Base-by-base conservation (phyloP, 140 eudicot genomes). In the Bidens hawaiensis region DNA sequence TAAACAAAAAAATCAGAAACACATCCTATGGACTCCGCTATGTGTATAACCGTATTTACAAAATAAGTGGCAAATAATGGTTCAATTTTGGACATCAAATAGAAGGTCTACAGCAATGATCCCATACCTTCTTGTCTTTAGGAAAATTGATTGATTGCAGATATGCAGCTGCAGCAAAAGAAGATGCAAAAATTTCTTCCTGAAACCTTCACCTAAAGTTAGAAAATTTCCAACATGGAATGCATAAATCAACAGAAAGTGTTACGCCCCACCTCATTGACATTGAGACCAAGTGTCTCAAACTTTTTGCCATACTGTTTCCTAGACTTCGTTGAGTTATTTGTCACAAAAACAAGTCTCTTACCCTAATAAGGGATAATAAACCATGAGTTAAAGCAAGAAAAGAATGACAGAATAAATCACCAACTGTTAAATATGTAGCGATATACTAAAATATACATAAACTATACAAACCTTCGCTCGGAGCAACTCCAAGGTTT, bases 141-240 rank as follows among this genome's bases (percentile, higher is more conserved):
- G 99, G 99, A 70, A 91, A 91, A 73, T 87, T 66, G 59, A 87
- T 88, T 3, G 96, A 88, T 70, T 79, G 81, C 53, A 91, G 79
- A 71, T 91, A 91, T 28, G 95, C 96, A 63, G 99, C 99, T 65
- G 95, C 99, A 28, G 99, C 99, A 75, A 91, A 91, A 25, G 99
- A 91, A 69, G 99, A 91, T 30, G 99, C 96, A 76, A 91, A 91
- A 68, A 91, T 91, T 73, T 91, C 99, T 82, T 91, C 99, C 99
- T 91, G 86, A 62, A 84, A 85, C 62, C 75, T 52, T 58, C 62
- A 33, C 49, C 51, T 54, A 25, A 43, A 25, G 79, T 66, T 67
- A 70, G 62, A 72, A 56, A 63, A 4, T 57, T 40, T 27, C 12
- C 41, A 70, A 54, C 4, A 3, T 51, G 57, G 18, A 4, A 57